Conservation (phyloP, 2,329 filamentous ascomycete genomes). For the Ophiosphaerella herpotricha region DNA sequence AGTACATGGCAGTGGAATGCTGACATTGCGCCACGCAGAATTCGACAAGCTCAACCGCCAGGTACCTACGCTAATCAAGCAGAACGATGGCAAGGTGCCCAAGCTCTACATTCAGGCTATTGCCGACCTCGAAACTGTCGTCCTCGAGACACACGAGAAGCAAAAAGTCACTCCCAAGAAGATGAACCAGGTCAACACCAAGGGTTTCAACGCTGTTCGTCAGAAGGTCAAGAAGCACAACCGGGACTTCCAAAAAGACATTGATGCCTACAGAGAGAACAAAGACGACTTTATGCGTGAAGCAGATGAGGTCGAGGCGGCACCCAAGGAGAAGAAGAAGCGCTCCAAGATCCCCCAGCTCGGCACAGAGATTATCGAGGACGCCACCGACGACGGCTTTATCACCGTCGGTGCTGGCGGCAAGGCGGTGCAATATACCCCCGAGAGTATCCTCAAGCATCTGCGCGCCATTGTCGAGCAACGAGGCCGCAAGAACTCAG, state of each 20-base stretch:
- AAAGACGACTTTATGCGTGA: slow-evolving; percentile 88
- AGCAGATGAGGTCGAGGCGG: slow-evolving; percentile 76
- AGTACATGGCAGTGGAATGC: slow-evolving; percentile 13
- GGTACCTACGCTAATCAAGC: slow-evolving; percentile 60
- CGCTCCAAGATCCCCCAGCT: slow-evolving; percentile 57
- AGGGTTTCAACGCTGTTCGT: slow-evolving; percentile 94
- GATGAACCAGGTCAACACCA: slow-evolving; percentile 96
- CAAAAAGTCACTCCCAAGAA: slow-evolving; percentile 96
- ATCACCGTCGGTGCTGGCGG: slow-evolving; percentile 87
- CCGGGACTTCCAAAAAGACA: slow-evolving; percentile 87
- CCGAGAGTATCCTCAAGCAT: slow-evolving; percentile 98
- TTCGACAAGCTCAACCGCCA: slow-evolving; percentile 94
- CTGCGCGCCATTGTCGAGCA: slow-evolving; percentile 91
- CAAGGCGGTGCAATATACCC: slow-evolving; percentile 86
- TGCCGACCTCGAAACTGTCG: slow-evolving; percentile 89
- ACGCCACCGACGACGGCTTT: slow-evolving; percentile 82
- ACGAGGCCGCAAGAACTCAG: slow-evolving; percentile 98
- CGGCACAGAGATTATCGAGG: slow-evolving; percentile 56
- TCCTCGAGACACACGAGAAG: slow-evolving; percentile 93
- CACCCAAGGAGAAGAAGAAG: slow-evolving; percentile 45
- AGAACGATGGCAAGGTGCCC: slow-evolving; percentile 74
- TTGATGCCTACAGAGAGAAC: slow-evolving; percentile 84
- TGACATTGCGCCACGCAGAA: slow-evolving; percentile 59
- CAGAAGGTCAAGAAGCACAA: slow-evolving; percentile 99
- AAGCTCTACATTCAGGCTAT: slow-evolving; percentile 93